Evolutionary conservation across 2,329 filamentous ascomycete genomes (phyloP).

Genomic region (Colletotrichum musicola): DNA sequence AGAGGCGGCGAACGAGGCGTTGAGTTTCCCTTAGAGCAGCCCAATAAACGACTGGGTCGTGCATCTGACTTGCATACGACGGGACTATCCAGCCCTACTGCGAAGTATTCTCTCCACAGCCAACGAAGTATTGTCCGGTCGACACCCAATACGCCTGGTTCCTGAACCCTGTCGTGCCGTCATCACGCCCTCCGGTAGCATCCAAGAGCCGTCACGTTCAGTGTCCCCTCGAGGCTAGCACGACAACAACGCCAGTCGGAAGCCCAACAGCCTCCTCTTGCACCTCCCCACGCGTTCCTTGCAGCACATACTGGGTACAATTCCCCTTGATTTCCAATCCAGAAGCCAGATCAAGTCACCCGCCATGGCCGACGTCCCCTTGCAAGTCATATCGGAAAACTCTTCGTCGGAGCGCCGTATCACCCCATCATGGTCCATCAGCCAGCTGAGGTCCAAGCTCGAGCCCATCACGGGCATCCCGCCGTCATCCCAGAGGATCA

Average conservation of each 20-base stretch:
- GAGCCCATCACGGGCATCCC: slow-evolving; percentile 95
- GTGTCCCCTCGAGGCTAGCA: not conserved
- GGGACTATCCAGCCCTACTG: slow-evolving; percentile 36
- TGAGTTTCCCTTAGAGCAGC: slow-evolving; percentile 10
- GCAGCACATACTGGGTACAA: slow-evolving; percentile 22
- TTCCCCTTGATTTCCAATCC: slow-evolving; percentile 5
- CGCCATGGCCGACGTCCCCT: slow-evolving; percentile 78
- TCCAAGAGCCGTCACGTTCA: slow-evolving; percentile 2
- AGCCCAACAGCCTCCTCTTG: slow-evolving; percentile 13
- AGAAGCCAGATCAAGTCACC: slow-evolving; percentile 39
- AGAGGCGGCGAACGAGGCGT: not conserved
- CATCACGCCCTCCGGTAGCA: not conserved
- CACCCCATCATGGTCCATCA: slow-evolving; percentile 91
- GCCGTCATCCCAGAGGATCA: slow-evolving; percentile 81
- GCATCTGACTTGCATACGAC: slow-evolving; percentile 37
- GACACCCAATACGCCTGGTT: slow-evolving; percentile 23
- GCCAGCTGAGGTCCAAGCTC: slow-evolving; percentile 85
- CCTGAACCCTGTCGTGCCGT: slow-evolving; percentile 22
- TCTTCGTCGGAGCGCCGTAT: slow-evolving; percentile 89
- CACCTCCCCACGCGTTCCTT: slow-evolving; percentile 43
- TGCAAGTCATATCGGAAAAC: slow-evolving; percentile 81
- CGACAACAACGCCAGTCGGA: slow-evolving; percentile 1
- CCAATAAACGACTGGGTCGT: slow-evolving; percentile 34
- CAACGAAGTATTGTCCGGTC: slow-evolving; percentile 32
- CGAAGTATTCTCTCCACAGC: slow-evolving; percentile 16